Percentiles rank a stretch among this genome's conserved stretches.
phyloP scores from a whole-genome alignment of 352 stramenopile genomes.

The Pythium scleroteichum region DNA sequence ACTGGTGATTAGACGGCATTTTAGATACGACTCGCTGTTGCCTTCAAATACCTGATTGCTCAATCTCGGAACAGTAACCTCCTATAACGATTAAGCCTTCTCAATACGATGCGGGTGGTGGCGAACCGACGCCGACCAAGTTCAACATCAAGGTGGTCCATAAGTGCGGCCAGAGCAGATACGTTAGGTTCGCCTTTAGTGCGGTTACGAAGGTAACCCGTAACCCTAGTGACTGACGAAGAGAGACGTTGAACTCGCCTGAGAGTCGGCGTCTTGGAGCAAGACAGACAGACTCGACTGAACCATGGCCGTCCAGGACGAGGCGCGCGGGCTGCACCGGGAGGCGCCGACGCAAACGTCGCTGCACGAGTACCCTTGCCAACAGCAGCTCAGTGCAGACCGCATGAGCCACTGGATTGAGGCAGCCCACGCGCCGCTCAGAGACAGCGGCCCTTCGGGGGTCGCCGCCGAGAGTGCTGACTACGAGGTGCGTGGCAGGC shows the following conservation, averaged over 20 bases:
- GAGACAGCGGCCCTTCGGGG: not conserved
- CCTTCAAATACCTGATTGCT: conserved; percentile 6
- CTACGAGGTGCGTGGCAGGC: conserved; percentile 20
- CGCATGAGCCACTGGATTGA: conserved; percentile 12
- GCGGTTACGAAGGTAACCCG: conserved; percentile 1
- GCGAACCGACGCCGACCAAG: conserved; percentile 16
- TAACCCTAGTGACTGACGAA: conserved; percentile 10
- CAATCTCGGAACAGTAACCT: conserved; percentile 14
- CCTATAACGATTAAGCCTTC: not conserved
- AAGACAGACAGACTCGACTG: not conserved
- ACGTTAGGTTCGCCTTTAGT: conserved; percentile 14
- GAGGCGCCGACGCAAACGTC: not conserved
- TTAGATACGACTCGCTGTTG: not conserved
- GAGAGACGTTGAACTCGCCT: conserved; percentile 6
- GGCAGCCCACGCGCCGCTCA: conserved; percentile 7
- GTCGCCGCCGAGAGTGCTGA: conserved; percentile 1
- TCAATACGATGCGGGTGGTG: not conserved
- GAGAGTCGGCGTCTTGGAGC: not conserved
- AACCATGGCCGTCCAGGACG: conserved; percentile 14
- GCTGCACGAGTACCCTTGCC: not conserved
- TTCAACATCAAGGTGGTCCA: conserved; percentile 25
- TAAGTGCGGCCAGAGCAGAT: not conserved
- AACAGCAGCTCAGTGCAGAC: not conserved
- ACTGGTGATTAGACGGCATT: conserved; percentile 24
- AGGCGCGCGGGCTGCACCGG: conserved; percentile 1